These are phyloP conservation scores for Gracilaria gracilis DNA, from an alignment of 23 red algal genomes.

Conservation along the genomic window DNA sequence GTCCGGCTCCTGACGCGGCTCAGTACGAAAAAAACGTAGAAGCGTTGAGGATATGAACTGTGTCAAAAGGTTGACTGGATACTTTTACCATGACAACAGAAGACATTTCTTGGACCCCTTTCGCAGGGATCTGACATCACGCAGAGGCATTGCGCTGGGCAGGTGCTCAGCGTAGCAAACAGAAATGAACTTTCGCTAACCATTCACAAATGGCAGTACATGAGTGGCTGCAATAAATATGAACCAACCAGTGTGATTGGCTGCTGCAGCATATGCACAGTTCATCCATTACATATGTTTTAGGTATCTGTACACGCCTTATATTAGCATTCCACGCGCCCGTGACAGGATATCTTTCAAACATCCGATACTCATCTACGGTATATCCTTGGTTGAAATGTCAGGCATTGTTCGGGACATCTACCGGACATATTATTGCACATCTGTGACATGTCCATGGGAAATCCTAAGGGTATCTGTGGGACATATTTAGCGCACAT, in stretches of 20 bases:
- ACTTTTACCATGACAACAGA: neutral
- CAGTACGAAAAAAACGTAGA: neutral
- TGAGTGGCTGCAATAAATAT: too few species aligned
- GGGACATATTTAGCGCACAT: neutral
- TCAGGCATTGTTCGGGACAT: neutral
- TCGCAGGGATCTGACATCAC: neutral
- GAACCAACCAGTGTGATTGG: too few species aligned
- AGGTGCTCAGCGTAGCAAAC: neutral
- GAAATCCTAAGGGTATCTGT: neutral
- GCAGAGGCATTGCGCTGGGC: neutral
- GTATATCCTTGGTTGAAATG: neutral
- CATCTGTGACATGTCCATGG: neutral
- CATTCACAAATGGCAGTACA: too few species aligned
- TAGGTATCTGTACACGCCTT: too few species aligned
- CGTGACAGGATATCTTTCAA: neutral
- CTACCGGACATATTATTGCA: neutral
- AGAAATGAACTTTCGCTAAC: too few species aligned
- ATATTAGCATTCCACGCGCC: too few species aligned
- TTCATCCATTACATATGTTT: too few species aligned
- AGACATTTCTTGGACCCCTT: neutral
- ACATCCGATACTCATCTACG: neutral
- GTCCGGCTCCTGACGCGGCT: neutral
- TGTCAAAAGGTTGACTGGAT: too few species aligned
- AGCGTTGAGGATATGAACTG: neutral
- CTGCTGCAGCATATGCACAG: too few species aligned